Conservation (phyloP, 352 stramenopile species). For the Phytophthora rubi region DNA sequence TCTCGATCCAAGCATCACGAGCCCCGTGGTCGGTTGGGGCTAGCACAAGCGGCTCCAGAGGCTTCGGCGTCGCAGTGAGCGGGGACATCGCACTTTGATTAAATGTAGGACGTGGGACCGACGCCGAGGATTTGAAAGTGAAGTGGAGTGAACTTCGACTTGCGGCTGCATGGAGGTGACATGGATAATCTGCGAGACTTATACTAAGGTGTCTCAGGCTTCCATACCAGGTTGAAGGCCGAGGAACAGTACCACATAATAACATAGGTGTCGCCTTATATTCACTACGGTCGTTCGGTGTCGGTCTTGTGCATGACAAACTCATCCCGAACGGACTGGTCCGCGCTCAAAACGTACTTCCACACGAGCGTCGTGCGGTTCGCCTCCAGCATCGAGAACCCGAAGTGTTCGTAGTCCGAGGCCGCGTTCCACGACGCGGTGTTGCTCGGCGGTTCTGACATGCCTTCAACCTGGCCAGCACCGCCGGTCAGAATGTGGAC, state of each 20-base stretch:
- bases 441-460: background rate
- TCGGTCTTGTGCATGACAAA: background rate
- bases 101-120: background rate
- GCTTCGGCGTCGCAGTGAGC: constrained; percentile 19
- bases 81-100: constrained; percentile 10
- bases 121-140: constrained; percentile 29
- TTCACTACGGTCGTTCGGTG: background rate
- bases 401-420: background rate
- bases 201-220: constrained; percentile 14
- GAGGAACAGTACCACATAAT: constrained; percentile 9
- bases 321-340: background rate
- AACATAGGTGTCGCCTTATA: background rate
- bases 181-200: background rate
- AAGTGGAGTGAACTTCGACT: constrained; percentile 12
- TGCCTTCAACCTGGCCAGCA: background rate
- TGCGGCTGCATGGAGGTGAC: constrained; percentile 13
- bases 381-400: background rate
- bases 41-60: constrained; percentile 12
- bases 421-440: background rate
- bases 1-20: constrained; percentile 21
- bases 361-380: background rate
- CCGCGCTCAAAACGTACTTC: background rate
- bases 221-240: constrained; percentile 18
- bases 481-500: background rate
- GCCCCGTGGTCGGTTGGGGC: background rate